Percentiles rank a stretch among this genome's conserved stretches.
phyloP scores from a whole-genome alignment of 1,284 basidiomycete species.

The Malassezia restricta region DNA sequence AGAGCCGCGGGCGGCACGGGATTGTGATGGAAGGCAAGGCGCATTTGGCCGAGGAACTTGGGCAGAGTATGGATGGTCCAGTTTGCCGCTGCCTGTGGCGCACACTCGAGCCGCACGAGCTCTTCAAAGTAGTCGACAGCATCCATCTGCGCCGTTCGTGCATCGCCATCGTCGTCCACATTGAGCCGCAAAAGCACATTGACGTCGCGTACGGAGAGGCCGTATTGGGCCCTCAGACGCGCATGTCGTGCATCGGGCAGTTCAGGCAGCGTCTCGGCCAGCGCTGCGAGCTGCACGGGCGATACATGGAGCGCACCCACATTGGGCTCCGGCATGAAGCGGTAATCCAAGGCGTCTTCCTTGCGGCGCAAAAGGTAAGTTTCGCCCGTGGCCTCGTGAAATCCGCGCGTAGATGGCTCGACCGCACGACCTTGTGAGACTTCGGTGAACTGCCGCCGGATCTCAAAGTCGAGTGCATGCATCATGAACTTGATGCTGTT shows the following conservation, averaged over 20 bases:
- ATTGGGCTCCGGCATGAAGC: slow-evolving; percentile 97
- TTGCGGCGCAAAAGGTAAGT: slow-evolving; percentile 77
- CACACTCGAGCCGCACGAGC: slow-evolving; percentile 19
- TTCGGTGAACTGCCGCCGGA: slow-evolving; percentile 59
- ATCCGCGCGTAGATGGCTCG: slow-evolving; percentile 77
- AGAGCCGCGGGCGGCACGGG: slow-evolving; percentile 52
- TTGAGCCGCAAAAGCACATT: slow-evolving; percentile 38
- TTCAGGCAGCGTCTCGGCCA: slow-evolving; percentile 60
- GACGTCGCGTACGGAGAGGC: slow-evolving; percentile 53
- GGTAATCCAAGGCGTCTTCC: slow-evolving; percentile 86
- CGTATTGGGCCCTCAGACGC: slow-evolving; percentile 54
- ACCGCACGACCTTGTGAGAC: slow-evolving; percentile 52
- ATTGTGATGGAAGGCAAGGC: slow-evolving; percentile 22
- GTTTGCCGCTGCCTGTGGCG: slow-evolving; percentile 56
- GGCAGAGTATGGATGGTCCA: slow-evolving; percentile 53
- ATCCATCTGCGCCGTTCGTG: neutral
- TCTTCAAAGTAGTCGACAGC: slow-evolving; percentile 38
- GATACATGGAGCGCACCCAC: slow-evolving; percentile 60
- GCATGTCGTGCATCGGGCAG: slow-evolving; percentile 60
- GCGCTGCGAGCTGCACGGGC: slow-evolving; percentile 52
- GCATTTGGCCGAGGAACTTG: slow-evolving; percentile 24
- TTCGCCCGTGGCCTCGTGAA: slow-evolving; percentile 66
- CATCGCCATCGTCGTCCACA: slow-evolving; percentile 26
- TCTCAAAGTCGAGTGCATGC: slow-evolving; percentile 70
- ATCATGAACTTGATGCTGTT: slow-evolving; percentile 80